Base-by-base conservation (phyloP, 495 filamentous ascomycete species). In the Letharia columbiana region DNA sequence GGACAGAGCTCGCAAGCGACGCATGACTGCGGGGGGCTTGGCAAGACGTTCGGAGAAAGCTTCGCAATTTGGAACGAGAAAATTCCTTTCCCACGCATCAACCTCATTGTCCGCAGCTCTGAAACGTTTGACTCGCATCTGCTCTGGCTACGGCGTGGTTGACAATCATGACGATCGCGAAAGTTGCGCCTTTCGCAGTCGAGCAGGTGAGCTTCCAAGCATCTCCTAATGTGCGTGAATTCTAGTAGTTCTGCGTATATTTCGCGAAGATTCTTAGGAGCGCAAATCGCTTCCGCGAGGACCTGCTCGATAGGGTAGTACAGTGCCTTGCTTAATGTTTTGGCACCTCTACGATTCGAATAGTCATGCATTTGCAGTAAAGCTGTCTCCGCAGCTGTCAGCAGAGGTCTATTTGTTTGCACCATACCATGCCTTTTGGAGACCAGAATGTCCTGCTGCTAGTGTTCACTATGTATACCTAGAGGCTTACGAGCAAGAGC, bases 161-260 rank as follows among this genome's bases (percentile, higher is more conserved):
- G 35, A 35, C 2, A 11, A 39, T 8, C 7, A 67, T 71, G 65
- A 72, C 54, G 31, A 91, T 91, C 87, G 88, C 91, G 40, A 82
- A 86, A 68, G 82, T 92, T 68, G 76, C 83, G 60, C 77, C 82
- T 23, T 96, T 95, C 73, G 84, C 86, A 33, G 88, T 95, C 17
- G 91, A 96, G 77, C 86, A 87, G 76, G 87, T 89, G 81, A 63
- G 78, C 12, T 47, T 60, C 18, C 20, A 39, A 49, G 41, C 31
- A 23, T 60, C 20, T 59, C 23, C 35, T 28, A 31, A 7, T 56
- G 8, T 39, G 54, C 58, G 42, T 56, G 17, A 17, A 50, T 56
- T 20, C 23, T 20, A 18, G 52, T 7, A 17, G 52, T 56, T 3
- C 52, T 56, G 3, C 31, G 13, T 56, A 9, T 37, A 28, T 17